phyloP scores from a whole-genome alignment of 78 protist genomes.

The Dictyostelium purpureum region DNA sequence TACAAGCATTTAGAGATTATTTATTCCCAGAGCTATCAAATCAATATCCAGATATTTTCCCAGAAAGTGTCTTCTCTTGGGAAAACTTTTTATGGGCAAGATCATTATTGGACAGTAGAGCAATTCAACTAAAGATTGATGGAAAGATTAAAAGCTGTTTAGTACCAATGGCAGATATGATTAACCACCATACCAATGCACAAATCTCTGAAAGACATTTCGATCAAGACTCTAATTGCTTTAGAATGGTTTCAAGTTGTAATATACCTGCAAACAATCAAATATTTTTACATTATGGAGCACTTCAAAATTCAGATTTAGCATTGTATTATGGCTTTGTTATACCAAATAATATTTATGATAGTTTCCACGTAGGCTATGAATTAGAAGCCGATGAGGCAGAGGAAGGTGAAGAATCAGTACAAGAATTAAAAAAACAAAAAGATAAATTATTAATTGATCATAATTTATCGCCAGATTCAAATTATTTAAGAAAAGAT shows the following conservation, averaged over 20 bases:
- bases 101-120: slow-evolving; percentile 73
- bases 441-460: not conserved
- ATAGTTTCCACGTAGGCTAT: slow-evolving; percentile 52
- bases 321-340: slow-evolving; percentile 70
- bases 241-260: slow-evolving; percentile 51
- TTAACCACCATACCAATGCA: slow-evolving; percentile 69
- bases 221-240: slow-evolving; percentile 16
- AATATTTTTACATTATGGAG: slow-evolving; percentile 69
- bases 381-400: slow-evolving; percentile 30
- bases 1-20: slow-evolving; percentile 48
- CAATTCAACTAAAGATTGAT: slow-evolving; percentile 68
- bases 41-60: slow-evolving; percentile 72
- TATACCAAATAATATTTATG: slow-evolving; percentile 56
- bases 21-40: slow-evolving; percentile 74
- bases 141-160: slow-evolving; percentile 40
- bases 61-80: slow-evolving; percentile 45
- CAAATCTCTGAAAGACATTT: slow-evolving; percentile 58
- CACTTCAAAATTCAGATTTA: slow-evolving; percentile 74
- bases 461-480: slow-evolving; percentile 17
- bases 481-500: slow-evolving; percentile 17
- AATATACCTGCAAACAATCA: slow-evolving; percentile 35
- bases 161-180: slow-evolving; percentile 82
- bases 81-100: slow-evolving; percentile 78
- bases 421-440: not conserved
- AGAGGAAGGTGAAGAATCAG: not conserved